Evolutionary conservation across 208 protist genomes (phyloP).

Genomic region (Leishmania lainsoni): DNA sequence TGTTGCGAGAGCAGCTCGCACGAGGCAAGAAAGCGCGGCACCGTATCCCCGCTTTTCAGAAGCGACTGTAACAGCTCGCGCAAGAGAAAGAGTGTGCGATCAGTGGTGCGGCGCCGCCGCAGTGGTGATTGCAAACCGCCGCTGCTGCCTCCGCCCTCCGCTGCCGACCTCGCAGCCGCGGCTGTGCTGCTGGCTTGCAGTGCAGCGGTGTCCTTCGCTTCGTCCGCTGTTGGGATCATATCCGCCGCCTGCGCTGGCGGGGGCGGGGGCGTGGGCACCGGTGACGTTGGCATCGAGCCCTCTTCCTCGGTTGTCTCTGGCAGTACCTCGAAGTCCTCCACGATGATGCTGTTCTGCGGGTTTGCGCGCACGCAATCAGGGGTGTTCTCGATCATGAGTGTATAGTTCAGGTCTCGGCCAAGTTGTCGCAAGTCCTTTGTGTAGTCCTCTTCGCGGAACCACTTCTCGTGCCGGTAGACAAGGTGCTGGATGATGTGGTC

Average conservation of each 20-base stretch:
- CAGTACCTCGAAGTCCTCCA: conserved; percentile 83
- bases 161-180: not conserved
- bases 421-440: conserved; percentile 86
- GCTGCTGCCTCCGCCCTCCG: conserved; percentile 1
- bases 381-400: conserved; percentile 90
- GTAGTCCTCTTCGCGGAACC: conserved; percentile 80
- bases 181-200: conserved; percentile 1
- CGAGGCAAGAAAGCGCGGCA: conserved; percentile 78
- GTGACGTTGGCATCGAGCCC: conserved; percentile 13
- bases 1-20: conserved; percentile 71
- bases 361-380: conserved; percentile 84
- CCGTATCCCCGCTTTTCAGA: conserved; percentile 63
- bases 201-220: not conserved
- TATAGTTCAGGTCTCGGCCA: conserved; percentile 74
- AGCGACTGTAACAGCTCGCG: conserved; percentile 72
- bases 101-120: conserved; percentile 47
- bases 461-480: conserved; percentile 80
- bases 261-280: conserved; percentile 16
- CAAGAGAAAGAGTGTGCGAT: conserved; percentile 78
- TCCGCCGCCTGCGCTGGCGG: conserved; percentile 12
- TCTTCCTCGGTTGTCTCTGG: conserved; percentile 32
- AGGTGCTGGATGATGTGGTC: conserved; percentile 82
- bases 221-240: not conserved
- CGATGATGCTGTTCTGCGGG: conserved; percentile 85
- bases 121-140: conserved; percentile 1